phyloP scores from a whole-genome alignment of 768 basidiomycete species.

The Crucibulum laeve region DNA sequence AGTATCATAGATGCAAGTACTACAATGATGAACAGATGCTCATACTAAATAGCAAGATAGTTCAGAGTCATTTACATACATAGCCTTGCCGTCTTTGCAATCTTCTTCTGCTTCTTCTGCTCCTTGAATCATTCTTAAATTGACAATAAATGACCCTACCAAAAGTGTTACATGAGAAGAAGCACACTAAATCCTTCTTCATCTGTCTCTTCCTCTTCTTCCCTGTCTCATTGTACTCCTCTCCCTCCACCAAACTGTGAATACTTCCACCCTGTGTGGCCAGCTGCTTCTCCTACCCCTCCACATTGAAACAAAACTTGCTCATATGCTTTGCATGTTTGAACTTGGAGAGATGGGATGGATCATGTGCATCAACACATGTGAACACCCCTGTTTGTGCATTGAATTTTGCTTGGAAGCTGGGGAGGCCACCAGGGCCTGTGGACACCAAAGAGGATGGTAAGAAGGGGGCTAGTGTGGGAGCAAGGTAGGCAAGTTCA shows the following conservation, averaged over 20 bases:
- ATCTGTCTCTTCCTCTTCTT: slow-evolving; percentile 76
- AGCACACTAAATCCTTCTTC: slow-evolving; percentile 80
- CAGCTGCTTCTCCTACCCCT: slow-evolving; percentile 72
- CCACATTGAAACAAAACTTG: slow-evolving; percentile 82
- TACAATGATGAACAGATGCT: no score
- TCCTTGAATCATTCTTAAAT: slow-evolving; percentile 78
- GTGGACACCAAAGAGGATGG: slow-evolving; percentile 23
- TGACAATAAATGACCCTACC: slow-evolving; percentile 6
- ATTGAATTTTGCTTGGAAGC: slow-evolving; percentile 73
- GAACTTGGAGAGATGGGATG: slow-evolving; percentile 73
- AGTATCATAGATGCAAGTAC: no score
- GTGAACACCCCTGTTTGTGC: slow-evolving; percentile 78
- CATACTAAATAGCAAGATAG: no score
- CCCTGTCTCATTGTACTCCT: slow-evolving; percentile 44
- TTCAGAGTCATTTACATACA: slow-evolving; percentile 62
- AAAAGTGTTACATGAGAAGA: slow-evolving; percentile 1
- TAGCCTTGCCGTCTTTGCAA: slow-evolving; percentile 86
- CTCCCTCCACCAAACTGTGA: slow-evolving; percentile 30
- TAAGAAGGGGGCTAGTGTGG: slow-evolving; percentile 44
- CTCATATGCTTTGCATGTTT: slow-evolving; percentile 84
- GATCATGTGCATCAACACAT: slow-evolving; percentile 61
- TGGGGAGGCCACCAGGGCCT: slow-evolving; percentile 28
- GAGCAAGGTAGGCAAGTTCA: slow-evolving; percentile 75
- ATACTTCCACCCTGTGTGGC: slow-evolving; percentile 38
- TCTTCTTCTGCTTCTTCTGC: slow-evolving; percentile 77